These are phyloP conservation scores for Dimocarpus longan DNA, from an alignment of 345 rosid species.

Conservation along the genomic window DNA sequence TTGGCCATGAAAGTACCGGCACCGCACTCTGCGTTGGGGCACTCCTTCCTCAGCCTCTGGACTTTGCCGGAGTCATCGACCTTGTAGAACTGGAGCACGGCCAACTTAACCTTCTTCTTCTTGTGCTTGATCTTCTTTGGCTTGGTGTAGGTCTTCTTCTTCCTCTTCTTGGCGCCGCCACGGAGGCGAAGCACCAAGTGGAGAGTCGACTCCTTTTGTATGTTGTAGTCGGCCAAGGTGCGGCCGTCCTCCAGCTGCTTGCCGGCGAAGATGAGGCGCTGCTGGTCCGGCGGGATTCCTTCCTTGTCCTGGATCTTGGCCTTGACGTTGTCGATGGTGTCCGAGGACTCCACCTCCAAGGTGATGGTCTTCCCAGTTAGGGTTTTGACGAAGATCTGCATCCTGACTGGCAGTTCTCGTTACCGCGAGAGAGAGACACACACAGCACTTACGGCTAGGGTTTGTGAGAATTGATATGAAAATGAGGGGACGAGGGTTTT, in stretches of 20 bases:
- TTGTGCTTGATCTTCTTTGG: conserved; percentile 77
- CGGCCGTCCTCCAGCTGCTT: conserved; percentile 71
- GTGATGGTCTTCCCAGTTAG: conserved; percentile 78
- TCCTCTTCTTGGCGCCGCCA: conserved; percentile 61
- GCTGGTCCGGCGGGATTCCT: conserved; percentile 68
- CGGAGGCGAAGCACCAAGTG: conserved; percentile 57
- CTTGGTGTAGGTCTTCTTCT: conserved; percentile 80
- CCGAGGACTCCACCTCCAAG: conserved; percentile 67
- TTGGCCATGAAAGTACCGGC: conserved; percentile 76
- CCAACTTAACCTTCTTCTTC: conserved; percentile 72
- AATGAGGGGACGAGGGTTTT: not conserved
- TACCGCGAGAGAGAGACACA: not conserved
- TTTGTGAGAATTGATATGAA: not conserved
- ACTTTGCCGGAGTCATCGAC: conserved; percentile 65
- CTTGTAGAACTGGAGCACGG: conserved; percentile 67
- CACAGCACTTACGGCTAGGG: conserved; percentile 18
- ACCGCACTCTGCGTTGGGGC: conserved; percentile 64
- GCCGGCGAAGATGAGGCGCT: conserved; percentile 71
- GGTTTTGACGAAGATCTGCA: conserved; percentile 87
- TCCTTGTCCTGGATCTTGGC: conserved; percentile 79
- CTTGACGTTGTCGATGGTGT: conserved; percentile 71
- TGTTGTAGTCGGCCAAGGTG: conserved; percentile 55
- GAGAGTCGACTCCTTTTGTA: conserved; percentile 59
- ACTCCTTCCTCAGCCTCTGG: conserved; percentile 68
- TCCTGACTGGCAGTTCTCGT: conserved; percentile 22